Conservation (phyloP, 1,284 basidiomycete species). For the Volvariella volvacea region DNA sequence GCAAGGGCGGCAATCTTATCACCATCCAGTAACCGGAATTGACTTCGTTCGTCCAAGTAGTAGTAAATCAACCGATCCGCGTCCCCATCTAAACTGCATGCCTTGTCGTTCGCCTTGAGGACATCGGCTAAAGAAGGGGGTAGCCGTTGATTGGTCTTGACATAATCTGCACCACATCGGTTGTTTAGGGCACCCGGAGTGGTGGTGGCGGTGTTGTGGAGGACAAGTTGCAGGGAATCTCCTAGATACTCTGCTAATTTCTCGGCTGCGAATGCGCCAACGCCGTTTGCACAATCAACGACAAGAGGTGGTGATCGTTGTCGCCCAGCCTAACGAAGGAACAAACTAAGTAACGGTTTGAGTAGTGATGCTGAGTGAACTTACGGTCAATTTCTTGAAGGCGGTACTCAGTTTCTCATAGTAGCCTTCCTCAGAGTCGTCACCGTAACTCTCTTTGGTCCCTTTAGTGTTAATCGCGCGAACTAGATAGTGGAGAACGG, state of each 20-base stretch:
- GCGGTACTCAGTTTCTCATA: conserved; percentile 80
- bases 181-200: conserved; percentile 78
- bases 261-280: conserved; percentile 73
- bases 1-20: conserved; percentile 97
- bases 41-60: conserved; percentile 72
- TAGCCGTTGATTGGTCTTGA: conserved; percentile 87
- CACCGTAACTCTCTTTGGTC: conserved; percentile 72
- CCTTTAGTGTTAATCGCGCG: conserved; percentile 83
- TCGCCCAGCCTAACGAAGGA: conserved; percentile 52
- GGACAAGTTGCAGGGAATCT: conserved; percentile 46
- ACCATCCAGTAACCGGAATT: conserved; percentile 93
- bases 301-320: conserved; percentile 55
- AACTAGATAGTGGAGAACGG: conserved; percentile 94
- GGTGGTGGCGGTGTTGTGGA: conserved; percentile 64
- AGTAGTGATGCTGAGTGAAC: conserved; percentile 23
- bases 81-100: conserved; percentile 94
- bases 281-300: conserved; percentile 97
- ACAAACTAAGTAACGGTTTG: neutral
- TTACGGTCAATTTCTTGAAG: conserved; percentile 83
- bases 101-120: conserved; percentile 68
- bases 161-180: conserved; percentile 92
- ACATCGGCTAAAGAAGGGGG: conserved; percentile 66
- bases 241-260: conserved; percentile 53
- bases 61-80: conserved; percentile 97
- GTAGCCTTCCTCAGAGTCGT: conserved; percentile 84